Conservation (phyloP, 106 monocot genomes). For the Amphibolis antarctica region DNA sequence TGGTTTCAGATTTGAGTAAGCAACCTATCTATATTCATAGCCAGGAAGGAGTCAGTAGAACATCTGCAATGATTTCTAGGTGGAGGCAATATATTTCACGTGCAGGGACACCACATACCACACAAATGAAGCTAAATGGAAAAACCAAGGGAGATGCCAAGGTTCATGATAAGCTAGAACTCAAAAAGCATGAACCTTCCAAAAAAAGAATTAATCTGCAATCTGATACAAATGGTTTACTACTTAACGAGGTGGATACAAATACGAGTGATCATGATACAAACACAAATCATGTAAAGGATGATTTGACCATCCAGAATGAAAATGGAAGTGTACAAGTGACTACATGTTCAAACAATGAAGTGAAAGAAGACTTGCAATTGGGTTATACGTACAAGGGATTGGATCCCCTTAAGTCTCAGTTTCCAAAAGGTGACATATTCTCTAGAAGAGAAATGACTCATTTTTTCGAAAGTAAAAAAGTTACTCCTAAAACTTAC, state of each 20-base stretch:
- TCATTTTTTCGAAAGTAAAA: constrained; percentile 36
- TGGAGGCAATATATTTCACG: constrained; percentile 67
- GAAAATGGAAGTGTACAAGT: background rate
- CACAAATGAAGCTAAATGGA: constrained; percentile 14
- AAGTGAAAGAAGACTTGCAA: constrained; percentile 9
- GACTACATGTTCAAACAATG: constrained; percentile 8
- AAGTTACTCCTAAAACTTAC: constrained; percentile 45
- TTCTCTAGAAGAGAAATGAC: constrained; percentile 72
- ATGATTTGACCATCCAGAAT: background rate
- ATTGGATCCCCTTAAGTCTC: constrained; percentile 53
- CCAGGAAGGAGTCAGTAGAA: constrained; percentile 74
- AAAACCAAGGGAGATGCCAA: constrained; percentile 15
- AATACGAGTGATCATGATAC: background rate
- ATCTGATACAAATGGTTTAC: constrained; percentile 18
- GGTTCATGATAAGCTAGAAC: background rate
- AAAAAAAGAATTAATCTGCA: constrained; percentile 3
- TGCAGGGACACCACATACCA: constrained; percentile 13
- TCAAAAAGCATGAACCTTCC: constrained; percentile 6
- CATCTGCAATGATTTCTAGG: constrained; percentile 94
- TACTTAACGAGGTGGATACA: constrained; percentile 4
- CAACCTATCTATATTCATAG: constrained; percentile 80
- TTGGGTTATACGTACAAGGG: constrained; percentile 16
- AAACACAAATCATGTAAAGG: background rate
- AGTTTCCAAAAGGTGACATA: constrained; percentile 72
- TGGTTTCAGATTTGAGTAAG: constrained; percentile 50